Evolutionary conservation across 345 rosid species (phyloP).

Genomic region (Heritiera fomes): DNA sequence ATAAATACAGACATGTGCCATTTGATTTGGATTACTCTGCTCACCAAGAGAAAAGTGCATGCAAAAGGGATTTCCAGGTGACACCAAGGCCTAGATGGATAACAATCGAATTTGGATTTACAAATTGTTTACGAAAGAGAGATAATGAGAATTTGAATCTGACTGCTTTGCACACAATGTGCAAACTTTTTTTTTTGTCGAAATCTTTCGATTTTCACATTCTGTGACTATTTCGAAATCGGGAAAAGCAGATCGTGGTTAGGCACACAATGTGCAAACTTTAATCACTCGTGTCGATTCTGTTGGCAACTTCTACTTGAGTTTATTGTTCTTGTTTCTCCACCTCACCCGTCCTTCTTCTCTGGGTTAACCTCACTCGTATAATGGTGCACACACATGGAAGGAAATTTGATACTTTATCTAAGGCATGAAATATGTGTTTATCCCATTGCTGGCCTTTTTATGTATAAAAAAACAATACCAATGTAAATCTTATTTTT

Average conservation of each 20-base stretch:
- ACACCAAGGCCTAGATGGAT: slow-evolving; percentile 82
- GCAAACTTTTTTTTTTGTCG: no score
- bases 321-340: not conserved
- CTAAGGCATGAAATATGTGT: not conserved
- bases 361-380: not conserved
- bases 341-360: no score
- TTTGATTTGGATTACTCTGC: slow-evolving; percentile 64
- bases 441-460: not conserved
- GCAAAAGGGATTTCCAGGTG: slow-evolving; percentile 63
- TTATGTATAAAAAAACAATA: no score
- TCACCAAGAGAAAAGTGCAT: slow-evolving; percentile 47
- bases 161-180: no score
- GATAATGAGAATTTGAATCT: no score
- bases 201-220: no score
- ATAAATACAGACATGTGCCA: slow-evolving; percentile 69
- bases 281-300: no score
- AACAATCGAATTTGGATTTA: slow-evolving; percentile 65
- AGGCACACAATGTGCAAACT: no score
- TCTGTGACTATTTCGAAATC: no score
- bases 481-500: no score
- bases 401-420: not conserved
- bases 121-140: no score
- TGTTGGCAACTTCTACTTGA: not conserved
- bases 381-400: not conserved
- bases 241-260: no score